Evolutionary conservation across 371 early-diverging fungal species (phyloP).

Genomic region (Parasitella parasitica): DNA sequence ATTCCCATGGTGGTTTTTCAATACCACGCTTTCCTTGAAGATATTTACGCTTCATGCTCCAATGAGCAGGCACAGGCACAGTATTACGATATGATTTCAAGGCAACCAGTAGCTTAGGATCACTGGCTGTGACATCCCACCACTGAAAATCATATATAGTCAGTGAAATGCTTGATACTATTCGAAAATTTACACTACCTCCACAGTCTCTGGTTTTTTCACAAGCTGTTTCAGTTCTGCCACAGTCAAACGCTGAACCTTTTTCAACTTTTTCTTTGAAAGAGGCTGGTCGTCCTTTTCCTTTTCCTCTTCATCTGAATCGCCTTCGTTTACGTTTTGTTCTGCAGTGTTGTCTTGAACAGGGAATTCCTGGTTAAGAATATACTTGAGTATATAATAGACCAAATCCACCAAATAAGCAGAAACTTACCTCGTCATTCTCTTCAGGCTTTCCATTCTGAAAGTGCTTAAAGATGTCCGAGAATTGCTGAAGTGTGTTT

Average conservation of each 20-base stretch:
- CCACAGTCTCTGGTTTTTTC: conserved; percentile 93
- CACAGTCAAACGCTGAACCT: conserved; percentile 57
- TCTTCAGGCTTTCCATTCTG: conserved; percentile 32
- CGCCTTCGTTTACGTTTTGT: conserved; percentile 38
- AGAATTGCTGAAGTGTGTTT: conserved; percentile 37
- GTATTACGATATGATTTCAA: conserved; percentile 91
- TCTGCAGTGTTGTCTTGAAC: conserved; percentile 51
- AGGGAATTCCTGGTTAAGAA: conserved; percentile 24
- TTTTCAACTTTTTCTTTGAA: conserved; percentile 4
- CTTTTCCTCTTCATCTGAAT: conserved; percentile 17
- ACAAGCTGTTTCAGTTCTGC: conserved; percentile 93
- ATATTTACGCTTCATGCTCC: conserved; percentile 96
- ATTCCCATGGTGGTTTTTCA: conserved; percentile 93
- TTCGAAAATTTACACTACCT: conserved; percentile 49
- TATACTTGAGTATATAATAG: background rate
- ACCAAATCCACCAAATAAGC: background rate
- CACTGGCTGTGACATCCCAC: conserved; percentile 89
- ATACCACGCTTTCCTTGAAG: conserved; percentile 94
- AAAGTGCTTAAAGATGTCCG: conserved; percentile 47
- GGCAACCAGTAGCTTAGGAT: conserved; percentile 87
- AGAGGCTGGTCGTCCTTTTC: background rate
- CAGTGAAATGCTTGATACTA: background rate
- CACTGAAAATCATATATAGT: conserved; percentile 7
- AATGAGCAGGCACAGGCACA: conserved; percentile 96
- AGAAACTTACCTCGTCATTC: conserved; percentile 32